Conservation (phyloP, 2,329 filamentous ascomycete genomes). For the Colletotrichum noveboracense region DNA sequence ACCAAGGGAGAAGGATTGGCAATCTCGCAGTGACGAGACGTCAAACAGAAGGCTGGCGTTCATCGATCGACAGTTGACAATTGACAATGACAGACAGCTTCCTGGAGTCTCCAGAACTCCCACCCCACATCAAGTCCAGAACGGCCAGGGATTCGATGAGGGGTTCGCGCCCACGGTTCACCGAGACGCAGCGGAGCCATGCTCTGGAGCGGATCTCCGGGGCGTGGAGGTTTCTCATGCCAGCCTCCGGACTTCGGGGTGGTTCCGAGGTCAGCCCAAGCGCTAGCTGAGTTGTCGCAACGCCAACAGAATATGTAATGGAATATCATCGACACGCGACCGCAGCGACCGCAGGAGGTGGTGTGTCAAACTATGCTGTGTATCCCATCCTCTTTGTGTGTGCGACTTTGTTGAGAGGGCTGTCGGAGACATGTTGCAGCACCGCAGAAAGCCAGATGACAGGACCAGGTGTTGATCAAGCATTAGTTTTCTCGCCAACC, state of each 20-base stretch:
- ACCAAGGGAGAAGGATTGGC: not conserved
- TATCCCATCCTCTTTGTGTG: not conserved
- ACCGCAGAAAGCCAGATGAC: not conserved
- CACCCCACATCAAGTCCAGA: not conserved
- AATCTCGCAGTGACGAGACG: not conserved
- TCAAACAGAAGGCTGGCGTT: not conserved
- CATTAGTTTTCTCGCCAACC: not conserved
- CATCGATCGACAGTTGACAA: not conserved
- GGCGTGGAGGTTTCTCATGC: conserved; percentile 6
- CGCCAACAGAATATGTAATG: conserved; percentile 10
- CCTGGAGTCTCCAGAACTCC: not conserved
- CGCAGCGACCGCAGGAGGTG: not conserved
- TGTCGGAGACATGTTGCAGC: not conserved
- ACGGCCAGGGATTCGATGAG: conserved; percentile 3
- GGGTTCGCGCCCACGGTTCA: conserved; percentile 3
- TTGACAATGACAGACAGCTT: not conserved
- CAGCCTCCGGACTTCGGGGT: conserved; percentile 19
- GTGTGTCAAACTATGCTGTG: conserved; percentile 16
- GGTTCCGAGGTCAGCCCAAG: conserved; percentile 8
- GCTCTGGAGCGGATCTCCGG: conserved; percentile 14
- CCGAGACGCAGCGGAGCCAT: conserved; percentile 11
- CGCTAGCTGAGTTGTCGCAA: conserved; percentile 10
- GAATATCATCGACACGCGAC: not conserved
- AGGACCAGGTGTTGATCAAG: not conserved
- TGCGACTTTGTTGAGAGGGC: conserved; percentile 7